Evolutionary conservation across 345 rosid species (phyloP).

Genomic region (Syzygium jambos): DNA sequence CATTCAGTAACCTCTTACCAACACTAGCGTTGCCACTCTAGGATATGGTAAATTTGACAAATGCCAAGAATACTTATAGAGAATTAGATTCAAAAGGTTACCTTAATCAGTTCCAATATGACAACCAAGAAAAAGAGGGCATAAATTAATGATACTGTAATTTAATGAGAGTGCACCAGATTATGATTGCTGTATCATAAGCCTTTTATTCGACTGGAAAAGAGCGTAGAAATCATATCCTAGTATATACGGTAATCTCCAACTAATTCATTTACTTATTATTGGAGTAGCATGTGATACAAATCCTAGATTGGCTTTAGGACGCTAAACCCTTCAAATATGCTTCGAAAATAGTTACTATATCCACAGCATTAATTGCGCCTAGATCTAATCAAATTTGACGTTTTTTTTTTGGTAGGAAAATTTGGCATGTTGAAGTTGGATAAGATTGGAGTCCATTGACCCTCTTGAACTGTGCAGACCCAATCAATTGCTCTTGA

Average conservation of each 20-base stretch:
- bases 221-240: not conserved
- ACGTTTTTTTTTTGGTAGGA: not conserved
- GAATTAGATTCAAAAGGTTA: not conserved
- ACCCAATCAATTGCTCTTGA: not conserved
- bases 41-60: not conserved
- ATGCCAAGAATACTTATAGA: not conserved
- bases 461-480: not conserved
- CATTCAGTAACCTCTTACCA: not conserved
- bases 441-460: not conserved
- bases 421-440: not conserved
- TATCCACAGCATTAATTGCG: not conserved
- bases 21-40: not conserved
- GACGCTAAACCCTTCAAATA: not conserved
- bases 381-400: not conserved
- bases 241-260: not conserved
- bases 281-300: not conserved
- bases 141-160: not conserved
- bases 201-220: not conserved
- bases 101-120: not conserved
- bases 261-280: not conserved
- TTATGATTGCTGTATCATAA: not conserved
- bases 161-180: not conserved
- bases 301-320: not conserved
- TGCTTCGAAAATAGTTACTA: not conserved
- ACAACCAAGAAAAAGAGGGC: not conserved